Conservation (phyloP, 169 alveolate species). For the Eimeria tenella region DNA sequence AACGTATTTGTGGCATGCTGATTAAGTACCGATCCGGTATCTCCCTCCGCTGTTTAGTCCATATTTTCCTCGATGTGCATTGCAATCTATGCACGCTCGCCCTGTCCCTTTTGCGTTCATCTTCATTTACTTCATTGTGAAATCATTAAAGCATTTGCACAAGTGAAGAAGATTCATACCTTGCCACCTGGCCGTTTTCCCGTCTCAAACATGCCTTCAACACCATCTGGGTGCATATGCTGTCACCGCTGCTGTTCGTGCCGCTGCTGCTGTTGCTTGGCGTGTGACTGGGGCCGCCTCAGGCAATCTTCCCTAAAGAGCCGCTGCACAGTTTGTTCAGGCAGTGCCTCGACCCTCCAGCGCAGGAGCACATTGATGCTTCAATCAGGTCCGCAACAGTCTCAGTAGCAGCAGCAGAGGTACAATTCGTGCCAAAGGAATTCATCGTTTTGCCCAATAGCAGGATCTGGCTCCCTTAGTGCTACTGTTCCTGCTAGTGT, state of each 20-base stretch:
- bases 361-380: constrained; percentile 38
- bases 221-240: background rate
- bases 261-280: background rate
- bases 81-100: too few relatives aligned
- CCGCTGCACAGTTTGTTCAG: background rate
- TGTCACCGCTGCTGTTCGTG: background rate
- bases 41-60: too few relatives aligned
- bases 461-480: background rate
- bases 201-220: background rate
- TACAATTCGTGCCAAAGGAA: background rate
- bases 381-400: constrained; percentile 60
- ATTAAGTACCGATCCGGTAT: too few relatives aligned
- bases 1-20: too few relatives aligned
- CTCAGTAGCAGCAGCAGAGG: background rate
- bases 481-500: background rate
- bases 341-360: constrained; percentile 78
- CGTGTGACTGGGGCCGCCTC: constrained; percentile 6
- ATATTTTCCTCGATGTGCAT: too few relatives aligned
- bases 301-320: constrained; percentile 78
- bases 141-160: too few relatives aligned
- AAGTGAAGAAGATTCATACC: too few relatives aligned
- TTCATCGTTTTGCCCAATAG: background rate
- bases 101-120: background rate
- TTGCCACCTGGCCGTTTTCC: background rate
- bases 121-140: background rate